phyloP scores from a whole-genome alignment of 306 rosid species.

The Abrus precatorius region DNA sequence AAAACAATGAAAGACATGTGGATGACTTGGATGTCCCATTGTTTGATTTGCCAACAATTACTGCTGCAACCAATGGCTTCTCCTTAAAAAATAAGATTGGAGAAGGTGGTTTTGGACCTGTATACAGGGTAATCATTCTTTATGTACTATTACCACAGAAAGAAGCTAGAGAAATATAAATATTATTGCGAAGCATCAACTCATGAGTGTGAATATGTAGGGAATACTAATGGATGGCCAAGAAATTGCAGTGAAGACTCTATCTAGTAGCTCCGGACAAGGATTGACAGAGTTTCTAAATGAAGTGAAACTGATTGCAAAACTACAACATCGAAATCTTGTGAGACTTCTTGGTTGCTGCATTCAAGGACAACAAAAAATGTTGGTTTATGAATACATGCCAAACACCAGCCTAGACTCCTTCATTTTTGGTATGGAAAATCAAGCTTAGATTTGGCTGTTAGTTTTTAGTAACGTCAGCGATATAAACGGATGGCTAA shows the following conservation, averaged over 20 bases:
- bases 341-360: slow-evolving; percentile 58
- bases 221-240: slow-evolving; percentile 43
- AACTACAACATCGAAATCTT: slow-evolving; percentile 57
- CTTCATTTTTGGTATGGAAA: slow-evolving; percentile 46
- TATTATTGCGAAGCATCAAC: not conserved
- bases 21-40: slow-evolving; percentile 53
- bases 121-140: slow-evolving; percentile 39
- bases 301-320: slow-evolving; percentile 48
- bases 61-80: slow-evolving; percentile 39
- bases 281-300: slow-evolving; percentile 42
- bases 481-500: not conserved
- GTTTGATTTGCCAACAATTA: slow-evolving; percentile 35
- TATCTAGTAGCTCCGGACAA: slow-evolving; percentile 43
- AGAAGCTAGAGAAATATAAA: no score
- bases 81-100: slow-evolving; percentile 32
- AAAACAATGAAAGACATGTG: not conserved
- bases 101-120: slow-evolving; percentile 53
- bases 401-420: slow-evolving; percentile 33
- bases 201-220: slow-evolving; percentile 1
- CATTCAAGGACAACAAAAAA: slow-evolving; percentile 17
- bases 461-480: not conserved
- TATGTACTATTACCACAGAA: not conserved
- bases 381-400: slow-evolving; percentile 25
- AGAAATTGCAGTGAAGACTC: slow-evolving; percentile 54
- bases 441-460: no score